A percentile compares a stretch with the other conserved stretches of the same genome.
These are phyloP conservation scores for Phytomonas sp. DNA, from an alignment of 208 protist genomes.

Conservation along the genomic window DNA sequence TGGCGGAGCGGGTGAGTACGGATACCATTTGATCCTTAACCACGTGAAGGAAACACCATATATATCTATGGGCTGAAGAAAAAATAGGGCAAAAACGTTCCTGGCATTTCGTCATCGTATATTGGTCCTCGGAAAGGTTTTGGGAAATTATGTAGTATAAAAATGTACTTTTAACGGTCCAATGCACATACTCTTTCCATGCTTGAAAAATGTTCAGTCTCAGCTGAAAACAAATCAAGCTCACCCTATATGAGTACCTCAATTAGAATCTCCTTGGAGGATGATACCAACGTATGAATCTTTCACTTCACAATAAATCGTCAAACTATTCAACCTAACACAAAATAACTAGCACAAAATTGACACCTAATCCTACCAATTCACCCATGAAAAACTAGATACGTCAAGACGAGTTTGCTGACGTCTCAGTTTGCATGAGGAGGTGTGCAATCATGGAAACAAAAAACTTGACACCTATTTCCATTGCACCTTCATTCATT, in stretches of 20 bases:
- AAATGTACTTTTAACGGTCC: background rate
- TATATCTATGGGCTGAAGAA: background rate
- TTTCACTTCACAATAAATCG: background rate
- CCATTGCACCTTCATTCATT: constrained; percentile 62
- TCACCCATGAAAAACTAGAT: background rate
- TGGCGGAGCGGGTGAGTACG: background rate
- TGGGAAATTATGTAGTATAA: background rate
- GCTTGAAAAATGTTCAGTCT: background rate
- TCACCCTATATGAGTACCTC: background rate
- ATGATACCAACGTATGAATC: background rate
- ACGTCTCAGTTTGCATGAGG: constrained; percentile 24
- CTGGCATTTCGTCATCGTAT: background rate
- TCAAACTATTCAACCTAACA: background rate
- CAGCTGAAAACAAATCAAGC: background rate
- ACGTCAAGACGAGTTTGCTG: background rate
- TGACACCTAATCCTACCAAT: background rate
- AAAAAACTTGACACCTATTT: constrained; percentile 51
- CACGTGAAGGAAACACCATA: background rate
- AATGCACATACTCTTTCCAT: background rate
- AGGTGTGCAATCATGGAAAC: constrained; percentile 56
- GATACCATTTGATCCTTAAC: background rate
- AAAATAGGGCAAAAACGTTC: background rate
- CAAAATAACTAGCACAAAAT: background rate
- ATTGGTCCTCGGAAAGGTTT: background rate
- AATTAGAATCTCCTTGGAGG: background rate